Evolutionary conservation across 2,329 filamentous ascomycete species (phyloP).

Genomic region (Mycosphaerelloides madeirae): DNA sequence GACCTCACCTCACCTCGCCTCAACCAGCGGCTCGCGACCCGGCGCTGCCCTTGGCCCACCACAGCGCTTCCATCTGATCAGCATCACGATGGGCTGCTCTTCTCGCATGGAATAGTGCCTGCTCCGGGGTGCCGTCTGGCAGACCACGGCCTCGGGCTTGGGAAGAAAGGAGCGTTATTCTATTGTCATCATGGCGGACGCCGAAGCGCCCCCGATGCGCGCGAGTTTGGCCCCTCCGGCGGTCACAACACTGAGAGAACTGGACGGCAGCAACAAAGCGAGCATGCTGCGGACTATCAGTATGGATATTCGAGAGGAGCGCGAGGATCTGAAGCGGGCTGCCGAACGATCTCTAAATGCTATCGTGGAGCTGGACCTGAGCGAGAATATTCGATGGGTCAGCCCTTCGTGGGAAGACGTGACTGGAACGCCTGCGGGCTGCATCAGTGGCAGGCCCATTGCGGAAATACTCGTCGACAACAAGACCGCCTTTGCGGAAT

Average conservation of each 20-base stretch:
- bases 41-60: neutral
- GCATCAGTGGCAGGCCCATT: slow-evolving; percentile 71
- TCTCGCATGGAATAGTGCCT: slow-evolving; percentile 8
- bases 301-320: slow-evolving; percentile 86
- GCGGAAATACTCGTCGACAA: slow-evolving; percentile 77
- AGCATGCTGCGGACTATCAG: slow-evolving; percentile 63
- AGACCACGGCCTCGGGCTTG: slow-evolving; percentile 3
- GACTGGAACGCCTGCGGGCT: slow-evolving; percentile 70
- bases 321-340: slow-evolving; percentile 88
- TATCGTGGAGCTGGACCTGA: slow-evolving; percentile 87
- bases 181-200: slow-evolving; percentile 15
- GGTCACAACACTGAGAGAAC: slow-evolving; percentile 41
- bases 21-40: neutral
- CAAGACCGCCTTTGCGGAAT: slow-evolving; percentile 72
- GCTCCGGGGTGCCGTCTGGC: slow-evolving; percentile 6
- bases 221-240: slow-evolving; percentile 40
- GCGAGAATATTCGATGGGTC: slow-evolving; percentile 89
- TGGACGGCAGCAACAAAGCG: slow-evolving; percentile 16
- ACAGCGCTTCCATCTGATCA: slow-evolving; percentile 9
- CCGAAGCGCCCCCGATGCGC: slow-evolving; percentile 12
- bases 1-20: neutral
- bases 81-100: slow-evolving; percentile 12
- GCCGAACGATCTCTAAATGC: slow-evolving; percentile 95
- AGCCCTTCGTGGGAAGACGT: slow-evolving; percentile 95
- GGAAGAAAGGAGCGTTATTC: slow-evolving; percentile 2